Evolutionary conservation across 768 basidiomycete genomes (phyloP).

Genomic region (Hysterangium stoloniferum): DNA sequence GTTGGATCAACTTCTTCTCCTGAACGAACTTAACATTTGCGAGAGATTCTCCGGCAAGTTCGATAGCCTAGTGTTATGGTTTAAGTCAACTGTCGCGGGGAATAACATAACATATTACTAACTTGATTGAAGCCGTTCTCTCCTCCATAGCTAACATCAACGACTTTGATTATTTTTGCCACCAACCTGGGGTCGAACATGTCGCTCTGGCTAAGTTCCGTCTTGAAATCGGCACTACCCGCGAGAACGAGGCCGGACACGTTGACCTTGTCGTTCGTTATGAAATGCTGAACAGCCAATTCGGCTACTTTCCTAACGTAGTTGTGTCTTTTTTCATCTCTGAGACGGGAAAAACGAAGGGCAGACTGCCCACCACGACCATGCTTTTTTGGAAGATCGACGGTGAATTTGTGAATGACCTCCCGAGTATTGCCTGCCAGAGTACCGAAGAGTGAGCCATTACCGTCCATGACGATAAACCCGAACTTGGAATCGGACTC

Average conservation of each 20-base stretch:
- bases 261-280: conserved; percentile 97
- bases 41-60: conserved; percentile 90
- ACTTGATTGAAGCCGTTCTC: conserved; percentile 99
- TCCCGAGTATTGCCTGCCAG: conserved; percentile 97
- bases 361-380: conserved; percentile 99
- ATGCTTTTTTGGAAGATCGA: conserved; percentile 99
- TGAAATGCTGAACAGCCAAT: conserved; percentile 94
- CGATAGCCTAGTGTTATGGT: conserved; percentile 64
- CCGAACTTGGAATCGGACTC: conserved; percentile 97
- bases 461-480: conserved; percentile 99
- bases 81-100: conserved; percentile 9
- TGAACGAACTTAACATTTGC: conserved; percentile 99
- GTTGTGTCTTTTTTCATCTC: conserved; percentile 99
- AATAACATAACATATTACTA: conserved; percentile 13
- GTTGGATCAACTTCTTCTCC: conserved; percentile 96
- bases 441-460: conserved; percentile 93
- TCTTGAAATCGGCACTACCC: conserved; percentile 98
- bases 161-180: conserved; percentile 94
- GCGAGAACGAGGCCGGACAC: conserved; percentile 93
- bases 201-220: conserved; percentile 91
- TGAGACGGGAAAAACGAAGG: conserved; percentile 97
- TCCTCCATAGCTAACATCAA: conserved; percentile 97
- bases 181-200: conserved; percentile 87
- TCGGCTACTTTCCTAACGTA: conserved; percentile 99
- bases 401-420: conserved; percentile 95